Base-by-base conservation (phyloP, 2,329 filamentous ascomycete genomes). In the Calonectria pauciramosa region DNA sequence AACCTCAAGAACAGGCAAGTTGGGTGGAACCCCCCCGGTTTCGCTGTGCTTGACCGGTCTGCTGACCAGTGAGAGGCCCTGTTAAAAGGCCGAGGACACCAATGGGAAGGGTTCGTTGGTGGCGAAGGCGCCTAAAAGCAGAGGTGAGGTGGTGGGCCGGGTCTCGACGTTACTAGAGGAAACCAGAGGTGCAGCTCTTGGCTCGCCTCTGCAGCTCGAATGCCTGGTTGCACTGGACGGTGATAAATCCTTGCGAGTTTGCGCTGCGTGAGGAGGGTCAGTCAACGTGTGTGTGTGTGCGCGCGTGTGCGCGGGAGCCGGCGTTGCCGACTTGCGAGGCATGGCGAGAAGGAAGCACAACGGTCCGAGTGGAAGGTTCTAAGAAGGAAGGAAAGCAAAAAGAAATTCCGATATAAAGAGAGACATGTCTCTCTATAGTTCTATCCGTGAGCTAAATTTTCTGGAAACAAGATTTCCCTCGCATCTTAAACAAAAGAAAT, bases 11-110 rank as follows among this genome's bases (percentile, higher is more conserved):
- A n/a, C 51, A 68, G 65, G 65, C 49, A 68, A 28, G n/a, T 34
- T 10, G 26, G n/a, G 38, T 65, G 60, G 44, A 34, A 41, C 60
- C 26, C 23, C 60, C 68, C 68, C 72, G 47, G 63, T 68, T 56
- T 71, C 63, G 68, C 63, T 34, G 49, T 67, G 59, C 47, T 41
- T 68, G 64, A 44, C 28, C 51, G 38, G 52, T 59, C 76, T 49
- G 32, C 49, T 71, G 67, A 63, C 71, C 73, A 76, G 49, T 75
- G 18, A 68, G 36, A 71, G 30, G 34, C 34, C 49, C 52, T 70
- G 51, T 52, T 68, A 67, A 72, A 66, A 59, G 64, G 60, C 73
- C 75, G 59, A 76, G 51, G 44, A 41, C 60, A 51, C 41, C 73
- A 78, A 71, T 71, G 68, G 63, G 64, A 59, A 66, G 28, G 26